phyloP scores from a whole-genome alignment of 169 alveolate genomes.

The Babesia ovata region DNA sequence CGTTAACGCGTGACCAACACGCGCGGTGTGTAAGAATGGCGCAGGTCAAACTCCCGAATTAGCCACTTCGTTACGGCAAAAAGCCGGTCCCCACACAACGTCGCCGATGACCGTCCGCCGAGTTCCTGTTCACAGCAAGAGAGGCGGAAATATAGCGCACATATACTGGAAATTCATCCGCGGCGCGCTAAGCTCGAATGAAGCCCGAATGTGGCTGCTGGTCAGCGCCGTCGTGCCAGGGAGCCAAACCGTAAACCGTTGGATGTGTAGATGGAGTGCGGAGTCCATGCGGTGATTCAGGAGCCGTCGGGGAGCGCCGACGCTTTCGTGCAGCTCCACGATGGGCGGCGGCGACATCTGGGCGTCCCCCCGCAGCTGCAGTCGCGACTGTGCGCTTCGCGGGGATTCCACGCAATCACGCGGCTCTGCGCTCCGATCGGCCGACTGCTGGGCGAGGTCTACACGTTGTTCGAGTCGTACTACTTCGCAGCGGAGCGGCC shows the following conservation, averaged over 20 bases:
- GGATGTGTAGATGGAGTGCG: slow-evolving; percentile 30
- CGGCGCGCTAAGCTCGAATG: too few relatives aligned
- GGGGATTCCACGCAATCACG: slow-evolving; percentile 17
- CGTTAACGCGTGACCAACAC: too few relatives aligned
- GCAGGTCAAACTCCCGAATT: too few relatives aligned
- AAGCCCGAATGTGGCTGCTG: not conserved
- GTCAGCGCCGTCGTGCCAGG: not conserved
- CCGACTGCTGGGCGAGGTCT: not conserved
- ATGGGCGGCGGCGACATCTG: slow-evolving; percentile 34
- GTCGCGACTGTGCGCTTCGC: not conserved
- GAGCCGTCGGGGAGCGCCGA: slow-evolving; percentile 15
- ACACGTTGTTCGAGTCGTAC: slow-evolving; percentile 9
- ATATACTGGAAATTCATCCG: too few relatives aligned
- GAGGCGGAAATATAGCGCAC: too few relatives aligned
- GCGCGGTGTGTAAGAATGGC: too few relatives aligned
- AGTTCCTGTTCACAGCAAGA: too few relatives aligned
- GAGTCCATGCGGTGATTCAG: slow-evolving; percentile 26
- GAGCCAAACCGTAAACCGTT: not conserved
- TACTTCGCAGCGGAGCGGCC: slow-evolving; percentile 33
- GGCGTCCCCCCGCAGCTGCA: slow-evolving; percentile 12
- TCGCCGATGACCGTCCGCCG: not conserved
- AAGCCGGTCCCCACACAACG: not conserved
- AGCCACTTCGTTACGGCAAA: too few relatives aligned
- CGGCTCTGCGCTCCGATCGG: slow-evolving; percentile 9
- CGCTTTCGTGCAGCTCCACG: slow-evolving; percentile 23